Percentiles rank a stretch among this genome's conserved stretches.
phyloP scores from a whole-genome alignment of 2,329 filamentous ascomycete species.

The Chaetomiaceae sp. region DNA sequence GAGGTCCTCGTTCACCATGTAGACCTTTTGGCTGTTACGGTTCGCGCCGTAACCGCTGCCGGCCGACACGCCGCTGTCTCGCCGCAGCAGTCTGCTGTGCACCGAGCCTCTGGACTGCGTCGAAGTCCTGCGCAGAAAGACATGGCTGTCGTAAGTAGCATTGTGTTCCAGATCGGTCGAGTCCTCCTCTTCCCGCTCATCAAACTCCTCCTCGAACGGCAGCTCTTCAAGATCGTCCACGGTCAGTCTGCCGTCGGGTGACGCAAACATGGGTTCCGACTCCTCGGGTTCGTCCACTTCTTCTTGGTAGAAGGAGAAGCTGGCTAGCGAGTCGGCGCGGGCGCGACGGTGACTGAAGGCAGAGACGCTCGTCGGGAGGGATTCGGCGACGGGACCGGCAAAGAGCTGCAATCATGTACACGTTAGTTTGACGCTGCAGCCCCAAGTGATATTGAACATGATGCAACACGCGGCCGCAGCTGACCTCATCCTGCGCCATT shows the following conservation, averaged over 20 bases:
- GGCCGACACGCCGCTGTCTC: slow-evolving; percentile 63
- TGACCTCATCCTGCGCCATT: slow-evolving; percentile 93
- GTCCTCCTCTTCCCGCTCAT: slow-evolving; percentile 37
- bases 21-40: slow-evolving; percentile 79
- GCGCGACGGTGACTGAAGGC: slow-evolving; percentile 79
- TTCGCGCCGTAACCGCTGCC: slow-evolving; percentile 56
- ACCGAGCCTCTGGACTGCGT: slow-evolving; percentile 50
- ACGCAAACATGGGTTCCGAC: slow-evolving; percentile 19
- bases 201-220: slow-evolving; percentile 33
- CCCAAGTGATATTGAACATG: too few relatives aligned
- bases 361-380: slow-evolving; percentile 88
- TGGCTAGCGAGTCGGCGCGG: slow-evolving; percentile 77
- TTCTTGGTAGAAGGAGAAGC: slow-evolving; percentile 83
- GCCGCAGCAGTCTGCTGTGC: slow-evolving; percentile 61
- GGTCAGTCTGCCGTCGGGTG: slow-evolving; percentile 28
- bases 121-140: slow-evolving; percentile 57
- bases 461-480: slow-evolving; percentile 16
- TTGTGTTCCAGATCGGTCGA: slow-evolving; percentile 32
- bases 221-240: slow-evolving; percentile 35
- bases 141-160: slow-evolving; percentile 38
- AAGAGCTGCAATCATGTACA: slow-evolving; percentile 67
- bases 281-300: slow-evolving; percentile 45
- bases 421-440: too few relatives aligned
- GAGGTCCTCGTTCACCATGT: slow-evolving; percentile 87
- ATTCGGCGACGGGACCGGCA: slow-evolving; percentile 88